Percentiles rank a stretch among this genome's conserved stretches.
phyloP scores from a whole-genome alignment of 371 early-diverging fungal genomes.

The Parasitella parasitica region DNA sequence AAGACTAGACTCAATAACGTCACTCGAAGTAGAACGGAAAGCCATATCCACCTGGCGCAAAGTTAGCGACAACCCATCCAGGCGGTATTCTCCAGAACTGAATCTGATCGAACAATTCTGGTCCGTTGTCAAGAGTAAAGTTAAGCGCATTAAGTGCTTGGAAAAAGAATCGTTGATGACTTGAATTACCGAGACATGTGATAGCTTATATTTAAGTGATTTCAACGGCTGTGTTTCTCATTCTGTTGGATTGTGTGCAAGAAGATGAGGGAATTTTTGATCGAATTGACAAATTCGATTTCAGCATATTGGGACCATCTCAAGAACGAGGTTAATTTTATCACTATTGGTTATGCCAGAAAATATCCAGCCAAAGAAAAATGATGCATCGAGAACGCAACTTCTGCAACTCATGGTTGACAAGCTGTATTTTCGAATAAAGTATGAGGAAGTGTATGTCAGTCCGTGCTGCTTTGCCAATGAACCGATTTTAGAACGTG shows the following conservation, averaged over 20 bases:
- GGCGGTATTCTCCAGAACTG: too few relatives aligned
- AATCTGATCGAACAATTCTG: too few relatives aligned
- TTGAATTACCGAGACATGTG: too few relatives aligned
- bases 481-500: constrained; percentile 25
- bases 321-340: constrained; percentile 19
- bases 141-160: too few relatives aligned
- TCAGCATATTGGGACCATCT: constrained; percentile 25
- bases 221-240: too few relatives aligned
- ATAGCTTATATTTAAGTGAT: too few relatives aligned
- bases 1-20: too few relatives aligned
- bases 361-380: constrained; percentile 26
- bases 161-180: too few relatives aligned
- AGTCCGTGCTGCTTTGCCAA: constrained; percentile 23
- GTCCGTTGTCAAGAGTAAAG: too few relatives aligned
- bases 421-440: constrained; percentile 26
- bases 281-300: constrained; percentile 9
- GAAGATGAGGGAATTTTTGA: constrained; percentile 8
- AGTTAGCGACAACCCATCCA: too few relatives aligned
- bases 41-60: too few relatives aligned
- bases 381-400: constrained; percentile 12
- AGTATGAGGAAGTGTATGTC: constrained; percentile 27
- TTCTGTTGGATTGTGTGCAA: not conserved
- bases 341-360: constrained; percentile 26
- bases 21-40: too few relatives aligned
- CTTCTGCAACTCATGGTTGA: not conserved